Evolutionary conservation across 208 protist genomes (phyloP).

Genomic region (Leishmania turanica): DNA sequence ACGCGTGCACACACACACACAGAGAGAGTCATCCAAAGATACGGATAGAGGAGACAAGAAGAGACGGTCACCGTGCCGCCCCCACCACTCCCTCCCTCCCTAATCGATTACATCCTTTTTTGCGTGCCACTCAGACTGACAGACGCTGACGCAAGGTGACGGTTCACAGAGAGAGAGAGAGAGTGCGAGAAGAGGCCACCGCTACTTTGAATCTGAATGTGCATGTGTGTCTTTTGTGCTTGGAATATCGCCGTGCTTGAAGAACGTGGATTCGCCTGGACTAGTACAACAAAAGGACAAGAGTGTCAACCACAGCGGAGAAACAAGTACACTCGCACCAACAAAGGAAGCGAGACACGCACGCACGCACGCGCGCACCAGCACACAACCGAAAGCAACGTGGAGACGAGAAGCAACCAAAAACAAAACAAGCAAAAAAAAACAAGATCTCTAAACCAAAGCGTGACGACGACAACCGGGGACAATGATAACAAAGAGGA

Average conservation of each 20-base stretch:
- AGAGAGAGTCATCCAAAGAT: background rate
- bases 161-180: background rate
- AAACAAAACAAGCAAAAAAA: background rate
- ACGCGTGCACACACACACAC: background rate
- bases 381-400: background rate
- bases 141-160: background rate
- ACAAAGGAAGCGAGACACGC: background rate
- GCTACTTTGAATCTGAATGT: background rate
- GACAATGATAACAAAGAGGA: constrained; percentile 6
- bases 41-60: background rate
- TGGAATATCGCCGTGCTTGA: background rate
- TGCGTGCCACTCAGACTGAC: too few relatives aligned
- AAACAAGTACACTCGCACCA: background rate
- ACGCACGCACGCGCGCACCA: background rate
- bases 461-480: background rate
- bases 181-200: background rate
- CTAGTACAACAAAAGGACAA: background rate
- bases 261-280: background rate
- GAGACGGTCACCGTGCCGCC: background rate
- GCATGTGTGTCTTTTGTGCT: background rate
- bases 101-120: background rate
- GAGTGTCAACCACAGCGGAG: background rate
- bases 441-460: background rate
- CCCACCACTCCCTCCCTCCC: background rate
- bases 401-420: background rate